Evolutionary conservation across 768 basidiomycete genomes (phyloP), one percentile per base, ranked within the genome.

Genomic region (Stropharia rugosoannulata): DNA sequence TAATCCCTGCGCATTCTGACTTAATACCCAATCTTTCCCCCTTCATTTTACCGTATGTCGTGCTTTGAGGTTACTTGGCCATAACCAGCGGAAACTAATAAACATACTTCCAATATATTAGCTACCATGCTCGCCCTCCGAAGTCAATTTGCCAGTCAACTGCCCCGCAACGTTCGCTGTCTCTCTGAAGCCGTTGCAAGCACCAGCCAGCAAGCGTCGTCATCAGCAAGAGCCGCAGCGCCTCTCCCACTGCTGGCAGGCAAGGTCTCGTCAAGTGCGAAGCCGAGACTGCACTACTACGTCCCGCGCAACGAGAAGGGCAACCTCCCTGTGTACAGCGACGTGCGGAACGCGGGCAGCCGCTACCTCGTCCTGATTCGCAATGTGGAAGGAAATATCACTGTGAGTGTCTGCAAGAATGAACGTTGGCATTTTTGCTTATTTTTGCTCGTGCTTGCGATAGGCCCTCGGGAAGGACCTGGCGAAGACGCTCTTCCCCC

Each of bases 281-380:
- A 40, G 32, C 37, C 42, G 39, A 62, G 53, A 22, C 60, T 68
- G 45, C 64, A 72, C 27, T 93, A 90, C 71, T 81, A 79, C 58
- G 75, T 93, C 43, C 79, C 82, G 18, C 81, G 90, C 58, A 91
- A 89, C 68, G 68, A 80, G 45, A 77, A 77, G 48, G 86, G 87
- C 32, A 80, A 80, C 46, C 76, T 92, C 29, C 89, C 90, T 42
- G 87, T 93, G 22, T 90, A 90, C 68, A 81, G 86, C 27, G 87
- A 91, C 66, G 66, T 89, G 43, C 83, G 86, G 59, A 89, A 87
- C 66, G 82, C 71, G 29, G 81, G 86, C 56, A 80, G 84, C 4
- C 80, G 83, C 53, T 73, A 82, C 57, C 72, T 81, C 36, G 69
- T 87, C 42, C 75, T 80, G 43, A 76, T 93, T 55, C 80, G 85